Evolutionary conservation across 2,329 filamentous ascomycete species (phyloP), one percentile per base, ranked within the genome.

Genomic region (Calonectria leucothoes): DNA sequence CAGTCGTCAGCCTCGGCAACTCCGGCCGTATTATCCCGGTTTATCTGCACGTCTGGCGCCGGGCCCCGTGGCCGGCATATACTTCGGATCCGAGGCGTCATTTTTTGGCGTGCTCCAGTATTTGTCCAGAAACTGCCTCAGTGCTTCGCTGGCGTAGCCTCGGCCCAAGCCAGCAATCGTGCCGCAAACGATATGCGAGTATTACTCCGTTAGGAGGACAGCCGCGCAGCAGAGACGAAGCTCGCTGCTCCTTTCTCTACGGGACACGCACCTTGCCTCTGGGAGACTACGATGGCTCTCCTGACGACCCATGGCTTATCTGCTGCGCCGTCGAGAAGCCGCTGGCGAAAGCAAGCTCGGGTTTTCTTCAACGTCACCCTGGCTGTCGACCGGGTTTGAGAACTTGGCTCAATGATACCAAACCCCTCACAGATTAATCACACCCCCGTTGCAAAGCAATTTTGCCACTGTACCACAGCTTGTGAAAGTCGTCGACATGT

Each of bases 101-200:
- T 61, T 39, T 42, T 42, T 37, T 2, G 39, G 52, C 14, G 17
- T 31, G 63, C 64, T 63, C 64, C 64, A 71, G 55, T 67, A 71
- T 31, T 71, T 52, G 6, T 55, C 57, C n/a, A 71, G 69, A 42
- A 71, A 71, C 23, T 31, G 14, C 64, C 57, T 67, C 64, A 65
- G 35, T 61, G 64, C 64, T 23, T 29, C 52, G 4, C 35, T 71
- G 8, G 37, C 64, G 31, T 51, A 49, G 33, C 61, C 64, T 7
- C 35, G 27, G 17, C 57, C 48, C 63, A 39, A 71, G 25, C 63
- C 52, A 71, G 25, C 52, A 42, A 12, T 71, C 39, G 29, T n/a
- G 25, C 10, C 51, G 64, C 12, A 67, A n/a, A 10, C 52, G 39
- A 25, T 67, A 63, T 20, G 49, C 51, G 15, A 71, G 29, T 29